Evolutionary conservation across 2,329 filamentous ascomycete genomes (phyloP).

Genomic region (Pestalotiopsis fici): DNA sequence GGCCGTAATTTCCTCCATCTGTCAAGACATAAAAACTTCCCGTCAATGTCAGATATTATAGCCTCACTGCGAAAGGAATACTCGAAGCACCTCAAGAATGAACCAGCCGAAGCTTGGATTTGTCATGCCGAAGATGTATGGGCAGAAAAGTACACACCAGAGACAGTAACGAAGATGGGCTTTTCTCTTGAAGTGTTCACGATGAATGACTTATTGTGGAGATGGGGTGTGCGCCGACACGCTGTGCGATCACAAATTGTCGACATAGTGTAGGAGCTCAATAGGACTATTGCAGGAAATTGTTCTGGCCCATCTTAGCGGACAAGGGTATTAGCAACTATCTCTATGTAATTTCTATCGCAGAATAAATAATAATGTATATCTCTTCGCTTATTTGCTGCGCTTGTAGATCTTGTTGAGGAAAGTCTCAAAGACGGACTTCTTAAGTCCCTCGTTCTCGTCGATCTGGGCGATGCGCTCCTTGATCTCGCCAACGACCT

Average conservation of each 20-base stretch:
- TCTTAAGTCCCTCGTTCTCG: constrained; percentile 86
- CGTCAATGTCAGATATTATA: neutral
- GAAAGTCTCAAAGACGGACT: constrained; percentile 86
- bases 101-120: neutral
- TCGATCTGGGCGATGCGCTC: constrained; percentile 77
- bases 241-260: neutral
- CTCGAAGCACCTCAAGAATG: neutral
- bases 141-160: neutral
- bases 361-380: neutral
- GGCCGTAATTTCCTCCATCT: too few relatives aligned
- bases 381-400: constrained; percentile 68
- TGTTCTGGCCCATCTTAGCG: neutral
- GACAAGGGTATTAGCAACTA: neutral
- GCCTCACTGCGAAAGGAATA: neutral
- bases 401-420: constrained; percentile 97
- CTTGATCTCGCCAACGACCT: constrained; percentile 75
- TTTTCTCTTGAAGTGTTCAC: neutral
- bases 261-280: neutral
- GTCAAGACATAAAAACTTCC: too few relatives aligned
- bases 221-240: neutral
- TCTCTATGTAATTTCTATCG: neutral
- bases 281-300: neutral
- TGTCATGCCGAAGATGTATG: neutral
- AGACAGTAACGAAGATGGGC: neutral
- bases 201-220: neutral